Conservation (phyloP, 495 filamentous ascomycete genomes). For the Aspergillus saccharolyticus region DNA sequence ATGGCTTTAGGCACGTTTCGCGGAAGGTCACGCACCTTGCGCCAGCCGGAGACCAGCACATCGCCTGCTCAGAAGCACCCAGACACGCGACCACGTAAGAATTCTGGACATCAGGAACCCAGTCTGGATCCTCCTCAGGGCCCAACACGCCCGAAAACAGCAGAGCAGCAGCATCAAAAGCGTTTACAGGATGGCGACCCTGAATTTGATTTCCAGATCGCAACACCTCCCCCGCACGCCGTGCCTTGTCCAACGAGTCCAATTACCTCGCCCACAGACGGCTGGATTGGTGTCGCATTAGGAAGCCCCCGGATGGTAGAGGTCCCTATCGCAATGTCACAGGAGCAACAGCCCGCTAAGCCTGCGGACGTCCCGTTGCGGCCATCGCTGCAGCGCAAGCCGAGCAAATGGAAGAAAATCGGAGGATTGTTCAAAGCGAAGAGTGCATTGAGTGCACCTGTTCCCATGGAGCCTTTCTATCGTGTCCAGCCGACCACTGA, state of each 20-base stretch:
- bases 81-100: conserved; percentile 33
- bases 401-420: conserved; percentile 56
- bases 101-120: conserved; percentile 20
- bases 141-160: conserved; percentile 22
- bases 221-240: conserved; percentile 26
- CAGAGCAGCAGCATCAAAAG: conserved; percentile 19
- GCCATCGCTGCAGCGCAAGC: conserved; percentile 33
- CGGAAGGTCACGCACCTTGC: conserved; percentile 26
- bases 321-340: conserved; percentile 15
- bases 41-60: conserved; percentile 26
- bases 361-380: conserved; percentile 12
- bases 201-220: conserved; percentile 39
- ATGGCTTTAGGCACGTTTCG: conserved; percentile 30
- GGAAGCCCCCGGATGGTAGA: conserved; percentile 47
- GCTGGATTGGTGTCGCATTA: conserved; percentile 50
- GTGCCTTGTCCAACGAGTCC: background rate
- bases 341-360: conserved; percentile 21
- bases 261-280: conserved; percentile 7
- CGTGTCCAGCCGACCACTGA: conserved; percentile 12
- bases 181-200: conserved; percentile 13
- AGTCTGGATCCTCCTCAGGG: conserved; percentile 12
- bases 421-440: conserved; percentile 48
- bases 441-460: conserved; percentile 23
- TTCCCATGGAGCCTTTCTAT: conserved; percentile 22
- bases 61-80: conserved; percentile 32